Conservation (phyloP, 2,329 filamentous ascomycete genomes). For the Ampelomyces quisqualis region DNA sequence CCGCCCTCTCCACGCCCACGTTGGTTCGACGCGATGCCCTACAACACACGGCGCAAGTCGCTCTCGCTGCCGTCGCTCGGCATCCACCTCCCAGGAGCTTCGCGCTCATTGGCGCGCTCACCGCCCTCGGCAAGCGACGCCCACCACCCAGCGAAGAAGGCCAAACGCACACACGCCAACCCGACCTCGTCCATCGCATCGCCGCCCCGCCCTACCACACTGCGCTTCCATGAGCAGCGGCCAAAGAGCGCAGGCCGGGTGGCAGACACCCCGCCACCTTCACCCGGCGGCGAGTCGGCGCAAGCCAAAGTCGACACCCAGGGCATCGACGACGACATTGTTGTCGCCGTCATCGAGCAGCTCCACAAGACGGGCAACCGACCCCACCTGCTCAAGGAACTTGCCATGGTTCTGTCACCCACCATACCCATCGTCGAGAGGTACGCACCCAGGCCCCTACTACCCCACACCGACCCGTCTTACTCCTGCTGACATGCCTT, state of each 20-base stretch:
- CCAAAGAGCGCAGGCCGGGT: slow-evolving; percentile 48
- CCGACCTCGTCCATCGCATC: slow-evolving; percentile 46
- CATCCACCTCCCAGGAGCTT: slow-evolving; percentile 69
- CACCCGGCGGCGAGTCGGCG: slow-evolving; percentile 58
- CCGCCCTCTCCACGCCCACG: slow-evolving; percentile 13
- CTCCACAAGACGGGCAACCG: slow-evolving; percentile 87
- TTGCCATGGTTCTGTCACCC: slow-evolving; percentile 75
- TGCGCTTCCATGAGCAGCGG: slow-evolving; percentile 51
- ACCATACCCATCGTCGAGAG: slow-evolving; percentile 83
- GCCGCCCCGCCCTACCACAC: slow-evolving; percentile 48
- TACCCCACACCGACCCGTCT: slow-evolving; percentile 16
- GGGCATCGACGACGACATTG: slow-evolving; percentile 90
- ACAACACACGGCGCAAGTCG: slow-evolving; percentile 96
- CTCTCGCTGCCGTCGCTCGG: slow-evolving; percentile 89
- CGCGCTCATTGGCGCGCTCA: slow-evolving; percentile 54
- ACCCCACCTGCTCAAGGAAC: slow-evolving; percentile 91
- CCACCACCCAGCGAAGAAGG: slow-evolving; percentile 58
- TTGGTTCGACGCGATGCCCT: slow-evolving; percentile 65
- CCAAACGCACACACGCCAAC: slow-evolving; percentile 73
- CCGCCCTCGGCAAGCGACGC: slow-evolving; percentile 58
- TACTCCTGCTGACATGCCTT: slow-evolving; percentile 40
- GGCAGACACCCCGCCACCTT: slow-evolving; percentile 76
- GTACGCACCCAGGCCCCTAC: slow-evolving; percentile 66
- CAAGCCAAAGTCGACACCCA: slow-evolving; percentile 70
- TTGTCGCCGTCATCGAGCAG: slow-evolving; percentile 84